Evolutionary conservation across 2,329 filamentous ascomycete genomes (phyloP), one percentile per base, ranked within the genome.

Genomic region (Coniochaeta prunicola): DNA sequence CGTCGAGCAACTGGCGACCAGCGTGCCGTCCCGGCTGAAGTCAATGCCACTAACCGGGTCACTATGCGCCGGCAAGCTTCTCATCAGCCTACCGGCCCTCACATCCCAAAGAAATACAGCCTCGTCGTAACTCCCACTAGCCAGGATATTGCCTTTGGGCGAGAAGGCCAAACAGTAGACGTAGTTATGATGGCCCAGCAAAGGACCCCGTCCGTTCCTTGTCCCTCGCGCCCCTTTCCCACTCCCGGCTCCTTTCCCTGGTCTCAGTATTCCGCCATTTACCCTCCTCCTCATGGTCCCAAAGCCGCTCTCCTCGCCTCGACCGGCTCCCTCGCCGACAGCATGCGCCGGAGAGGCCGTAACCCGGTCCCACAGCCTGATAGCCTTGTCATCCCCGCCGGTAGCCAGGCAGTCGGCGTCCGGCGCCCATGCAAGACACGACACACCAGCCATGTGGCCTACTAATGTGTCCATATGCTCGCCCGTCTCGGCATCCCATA

Each of bases 61-160:
- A 30, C 91, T 96, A 68, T 99, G 94, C 2, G 94, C 94, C 1
- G 94, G 94, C 38, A 99, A 76, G 62, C 89, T 92, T 58, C 92
- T 84, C 92, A 99, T 96, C 34, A 94, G 79, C 24, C 88, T 81
- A 0, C 91, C 92, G 0, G 91, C 91, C 15, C 94, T 83, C 15
- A 97, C 90, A 72, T 99, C 94, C 94, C 94, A 99, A 5, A 99
- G 75, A 64, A 96, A 97, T 0, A 99, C 91, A 4, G 94, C 94
- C 77, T 99, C 94, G 65, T 99, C 94, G 74, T 97, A 97, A 63
- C 90, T 96, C 13, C 94, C 94, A 64, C 90, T 96, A 17, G 92
- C 94, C 34, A 99, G 83, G 70, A 97, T 96, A 69, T 99, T 99
- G 26, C 94, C 94, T 72, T 97, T 97, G 1, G 94, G 94, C n/a